Percentiles rank a stretch among this genome's conserved stretches.
These are phyloP conservation scores for Globisporangium ultimum DNA, from an alignment of 352 stramenopile genomes.

Conservation along the genomic window DNA sequence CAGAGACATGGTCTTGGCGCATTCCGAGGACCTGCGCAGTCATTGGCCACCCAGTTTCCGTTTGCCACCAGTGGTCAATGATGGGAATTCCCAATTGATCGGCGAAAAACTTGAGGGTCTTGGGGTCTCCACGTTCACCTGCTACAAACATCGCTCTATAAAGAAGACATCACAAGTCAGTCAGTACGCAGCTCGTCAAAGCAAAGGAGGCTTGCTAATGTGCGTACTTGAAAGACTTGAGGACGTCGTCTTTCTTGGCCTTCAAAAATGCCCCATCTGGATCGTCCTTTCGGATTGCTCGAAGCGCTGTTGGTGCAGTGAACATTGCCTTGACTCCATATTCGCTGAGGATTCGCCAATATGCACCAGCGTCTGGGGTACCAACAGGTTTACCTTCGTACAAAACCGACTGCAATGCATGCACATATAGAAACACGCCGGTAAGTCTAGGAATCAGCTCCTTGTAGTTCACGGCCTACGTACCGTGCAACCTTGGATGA, in stretches of 20 bases:
- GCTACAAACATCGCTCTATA: constrained; percentile 80
- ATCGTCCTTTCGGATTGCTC: constrained; percentile 87
- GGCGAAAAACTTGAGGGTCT: constrained; percentile 82
- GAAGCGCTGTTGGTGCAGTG: constrained; percentile 89
- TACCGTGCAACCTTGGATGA: constrained; percentile 83
- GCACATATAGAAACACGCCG: no score
- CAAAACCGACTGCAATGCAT: constrained; percentile 75
- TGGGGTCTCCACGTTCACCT: constrained; percentile 84
- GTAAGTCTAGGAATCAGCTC: no score
- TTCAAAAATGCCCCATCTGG: constrained; percentile 54
- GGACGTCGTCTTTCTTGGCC: constrained; percentile 35
- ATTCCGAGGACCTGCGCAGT: constrained; percentile 70
- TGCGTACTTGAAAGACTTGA: constrained; percentile 60
- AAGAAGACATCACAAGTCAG: background rate
- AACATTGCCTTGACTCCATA: constrained; percentile 88
- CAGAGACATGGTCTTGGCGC: constrained; percentile 38
- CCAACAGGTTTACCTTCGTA: constrained; percentile 90
- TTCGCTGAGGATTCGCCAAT: constrained; percentile 84
- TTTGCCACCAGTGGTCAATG: constrained; percentile 93
- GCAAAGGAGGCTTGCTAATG: constrained; percentile 11
- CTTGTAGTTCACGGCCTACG: no score
- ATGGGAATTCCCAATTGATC: constrained; percentile 53
- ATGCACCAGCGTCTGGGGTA: constrained; percentile 82
- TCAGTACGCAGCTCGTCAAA: background rate
- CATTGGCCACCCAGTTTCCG: constrained; percentile 86